These are phyloP conservation scores for Hymenoscyphus salicellus DNA, from an alignment of 2,329 filamentous ascomycete species.

Conservation along the genomic window DNA sequence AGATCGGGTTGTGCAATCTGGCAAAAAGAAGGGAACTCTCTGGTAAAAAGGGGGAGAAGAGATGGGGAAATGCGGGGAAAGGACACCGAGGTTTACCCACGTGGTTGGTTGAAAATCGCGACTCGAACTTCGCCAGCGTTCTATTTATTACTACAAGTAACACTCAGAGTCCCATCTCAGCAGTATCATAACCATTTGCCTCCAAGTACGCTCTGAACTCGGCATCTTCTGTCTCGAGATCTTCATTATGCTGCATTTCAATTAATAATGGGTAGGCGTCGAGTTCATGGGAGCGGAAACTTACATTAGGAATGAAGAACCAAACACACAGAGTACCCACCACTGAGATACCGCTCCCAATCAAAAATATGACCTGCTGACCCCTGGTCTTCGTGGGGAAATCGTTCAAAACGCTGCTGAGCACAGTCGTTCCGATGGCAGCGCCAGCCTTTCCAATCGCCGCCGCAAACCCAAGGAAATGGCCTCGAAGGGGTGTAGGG, in stretches of 20 bases:
- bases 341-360: constrained; percentile 6
- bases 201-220: constrained; percentile 5
- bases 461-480: constrained; percentile 2
- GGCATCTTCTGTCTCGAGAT: constrained; percentile 7
- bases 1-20: too few relatives aligned
- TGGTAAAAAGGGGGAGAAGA: too few relatives aligned
- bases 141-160: too few relatives aligned
- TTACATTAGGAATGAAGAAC: constrained; percentile 5
- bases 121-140: too few relatives aligned
- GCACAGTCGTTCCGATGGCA: too few relatives aligned
- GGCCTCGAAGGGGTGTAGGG: background rate
- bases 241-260: constrained; percentile 2
- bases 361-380: constrained; percentile 6
- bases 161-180: background rate
- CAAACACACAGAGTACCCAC: constrained; percentile 3
- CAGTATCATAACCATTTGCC: constrained; percentile 7
- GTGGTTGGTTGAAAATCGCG: too few relatives aligned
- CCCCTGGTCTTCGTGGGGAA: constrained; percentile 2
- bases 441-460: constrained; percentile 1
- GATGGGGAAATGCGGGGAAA: too few relatives aligned
- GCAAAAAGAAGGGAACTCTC: too few relatives aligned
- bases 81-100: too few relatives aligned
- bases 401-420: constrained; percentile 1
- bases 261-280: background rate
- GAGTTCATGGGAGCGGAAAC: background rate